phyloP scores from a whole-genome alignment of 129 eudicot species.

The Chrysanthemum seticuspe region DNA sequence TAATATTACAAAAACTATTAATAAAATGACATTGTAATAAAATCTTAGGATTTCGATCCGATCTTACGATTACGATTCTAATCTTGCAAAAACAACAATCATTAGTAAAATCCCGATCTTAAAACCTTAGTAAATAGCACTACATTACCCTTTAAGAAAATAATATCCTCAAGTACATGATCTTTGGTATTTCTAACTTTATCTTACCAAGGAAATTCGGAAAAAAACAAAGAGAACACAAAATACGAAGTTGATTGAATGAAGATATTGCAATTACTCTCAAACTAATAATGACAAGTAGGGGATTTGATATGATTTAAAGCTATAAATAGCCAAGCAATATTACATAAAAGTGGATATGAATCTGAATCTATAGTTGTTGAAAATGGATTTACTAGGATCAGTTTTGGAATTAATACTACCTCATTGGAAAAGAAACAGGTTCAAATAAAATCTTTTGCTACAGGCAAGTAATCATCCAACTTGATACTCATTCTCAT shows the following conservation, averaged over 20 bases:
- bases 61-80: too few species aligned
- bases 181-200: too few species aligned
- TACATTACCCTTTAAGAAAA: too few species aligned
- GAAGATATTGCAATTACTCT: slow-evolving; percentile 19
- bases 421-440: slow-evolving; percentile 29
- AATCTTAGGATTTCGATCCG: too few species aligned
- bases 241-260: not conserved
- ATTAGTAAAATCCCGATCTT: too few species aligned
- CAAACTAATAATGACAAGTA: slow-evolving; percentile 21
- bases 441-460: slow-evolving; percentile 18
- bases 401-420: slow-evolving; percentile 16
- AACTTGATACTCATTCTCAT: too few species aligned
- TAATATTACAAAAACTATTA: too few species aligned
- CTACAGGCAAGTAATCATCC: not conserved
- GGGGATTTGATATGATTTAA: slow-evolving; percentile 19
- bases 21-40: too few species aligned
- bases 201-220: not conserved
- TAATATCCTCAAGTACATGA: too few species aligned
- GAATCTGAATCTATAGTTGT: slow-evolving; percentile 35
- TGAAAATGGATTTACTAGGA: slow-evolving; percentile 24
- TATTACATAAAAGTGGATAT: slow-evolving; percentile 12
- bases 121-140: too few species aligned
- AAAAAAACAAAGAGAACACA: not conserved
- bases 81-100: too few species aligned
- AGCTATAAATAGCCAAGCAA: not conserved